A percentile compares a stretch with the other conserved stretches of the same genome.
These are phyloP conservation scores for Plectranthus barbatus DNA, from an alignment of 257 asterid species.

Conservation along the genomic window DNA sequence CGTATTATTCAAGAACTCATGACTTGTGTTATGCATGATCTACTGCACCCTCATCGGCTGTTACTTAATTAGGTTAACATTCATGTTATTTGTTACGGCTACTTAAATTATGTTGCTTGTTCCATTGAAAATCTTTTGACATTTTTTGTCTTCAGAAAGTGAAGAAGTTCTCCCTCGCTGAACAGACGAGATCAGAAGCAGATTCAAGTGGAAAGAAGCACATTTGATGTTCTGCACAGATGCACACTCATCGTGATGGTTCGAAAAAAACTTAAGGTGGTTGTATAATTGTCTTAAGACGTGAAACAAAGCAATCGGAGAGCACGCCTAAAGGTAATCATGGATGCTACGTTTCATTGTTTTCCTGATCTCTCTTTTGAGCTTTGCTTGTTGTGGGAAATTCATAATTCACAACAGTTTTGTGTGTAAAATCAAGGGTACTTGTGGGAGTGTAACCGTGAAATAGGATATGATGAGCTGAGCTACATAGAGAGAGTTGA, in stretches of 20 bases:
- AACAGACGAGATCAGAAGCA: constrained; percentile 15
- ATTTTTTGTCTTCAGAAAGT: constrained; percentile 34
- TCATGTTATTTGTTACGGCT: not conserved
- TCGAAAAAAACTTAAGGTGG: no score
- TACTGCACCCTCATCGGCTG: no score
- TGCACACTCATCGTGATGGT: constrained; percentile 8
- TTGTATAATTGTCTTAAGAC: constrained; percentile 80
- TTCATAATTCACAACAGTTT: not conserved
- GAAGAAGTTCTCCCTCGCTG: constrained; percentile 49
- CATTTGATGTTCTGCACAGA: constrained; percentile 10
- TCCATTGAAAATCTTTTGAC: not conserved
- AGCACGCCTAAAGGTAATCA: constrained; percentile 85
- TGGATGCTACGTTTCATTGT: not conserved
- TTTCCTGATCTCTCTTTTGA: no score
- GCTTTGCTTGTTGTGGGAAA: not conserved
- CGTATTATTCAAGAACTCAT: no score
- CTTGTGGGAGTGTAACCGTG: not conserved
- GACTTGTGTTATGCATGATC: no score
- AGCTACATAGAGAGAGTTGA: not conserved
- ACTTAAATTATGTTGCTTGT: not conserved
- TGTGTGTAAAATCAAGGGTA: not conserved
- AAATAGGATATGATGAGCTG: not conserved
- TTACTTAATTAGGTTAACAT: not conserved
- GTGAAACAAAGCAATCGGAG: constrained; percentile 90
- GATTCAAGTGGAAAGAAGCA: constrained; percentile 28